A percentile compares a stretch with the other conserved stretches of the same genome.
Evolutionary conservation across 441 rosid species (phyloP).

Genomic region (Croton setiger): DNA sequence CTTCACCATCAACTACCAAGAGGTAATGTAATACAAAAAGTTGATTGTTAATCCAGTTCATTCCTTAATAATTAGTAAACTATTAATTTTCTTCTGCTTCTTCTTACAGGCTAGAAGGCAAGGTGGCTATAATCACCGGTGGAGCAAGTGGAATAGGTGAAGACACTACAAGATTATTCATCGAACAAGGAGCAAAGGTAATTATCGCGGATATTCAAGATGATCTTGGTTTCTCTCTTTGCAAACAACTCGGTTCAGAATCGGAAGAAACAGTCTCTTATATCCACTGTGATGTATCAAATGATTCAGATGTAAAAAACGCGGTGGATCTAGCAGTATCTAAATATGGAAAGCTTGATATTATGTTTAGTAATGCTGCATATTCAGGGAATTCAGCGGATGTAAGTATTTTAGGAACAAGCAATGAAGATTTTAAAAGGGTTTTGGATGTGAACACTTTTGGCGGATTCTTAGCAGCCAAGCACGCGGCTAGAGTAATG

Average conservation of each 20-base stretch:
- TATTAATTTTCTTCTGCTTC: not conserved
- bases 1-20: too few species aligned
- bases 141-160: constrained; percentile 47
- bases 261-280: constrained; percentile 8
- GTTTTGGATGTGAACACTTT: constrained; percentile 32
- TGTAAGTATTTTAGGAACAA: not conserved
- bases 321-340: constrained; percentile 22
- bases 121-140: constrained; percentile 49
- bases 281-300: constrained; percentile 34
- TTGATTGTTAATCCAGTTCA: not conserved
- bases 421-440: constrained; percentile 26
- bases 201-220: constrained; percentile 44
- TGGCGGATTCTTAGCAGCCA: constrained; percentile 34
- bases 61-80: too few species aligned
- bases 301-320: constrained; percentile 28
- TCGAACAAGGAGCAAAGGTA: constrained; percentile 42
- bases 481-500: constrained; percentile 49
- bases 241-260: constrained; percentile 16
- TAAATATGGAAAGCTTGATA: constrained; percentile 38
- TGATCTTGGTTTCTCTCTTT: constrained; percentile 31
- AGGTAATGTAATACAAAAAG: not conserved
- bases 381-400: not conserved
- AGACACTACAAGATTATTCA: constrained; percentile 29
- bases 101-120: constrained; percentile 32
- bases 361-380: constrained; percentile 49